Evolutionary conservation across 257 asterid species (phyloP).

Genomic region (Nicotiana noctiflora): DNA sequence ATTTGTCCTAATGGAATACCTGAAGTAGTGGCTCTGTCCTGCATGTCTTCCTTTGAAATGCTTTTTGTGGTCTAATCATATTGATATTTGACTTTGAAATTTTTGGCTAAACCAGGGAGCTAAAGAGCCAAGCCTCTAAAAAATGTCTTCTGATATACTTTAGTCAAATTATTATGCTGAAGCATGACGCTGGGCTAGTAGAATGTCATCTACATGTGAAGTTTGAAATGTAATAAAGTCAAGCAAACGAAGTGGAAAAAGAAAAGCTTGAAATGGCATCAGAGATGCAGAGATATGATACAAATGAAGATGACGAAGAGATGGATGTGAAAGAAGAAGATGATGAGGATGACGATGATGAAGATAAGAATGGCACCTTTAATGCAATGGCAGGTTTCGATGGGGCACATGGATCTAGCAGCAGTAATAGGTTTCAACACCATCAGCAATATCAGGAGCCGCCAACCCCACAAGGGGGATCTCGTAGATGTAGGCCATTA

Average conservation of each 20-base stretch:
- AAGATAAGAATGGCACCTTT: slow-evolving; percentile 49
- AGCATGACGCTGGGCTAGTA: slow-evolving; percentile 14
- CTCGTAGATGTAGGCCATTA: slow-evolving; percentile 84
- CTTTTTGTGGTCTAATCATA: neutral
- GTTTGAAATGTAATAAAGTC: slow-evolving; percentile 9
- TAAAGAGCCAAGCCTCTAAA: neutral
- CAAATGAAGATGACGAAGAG: slow-evolving; percentile 87
- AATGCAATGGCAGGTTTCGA: slow-evolving; percentile 39
- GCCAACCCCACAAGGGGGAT: slow-evolving; percentile 65
- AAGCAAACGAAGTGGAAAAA: slow-evolving; percentile 18
- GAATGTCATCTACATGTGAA: slow-evolving; percentile 13
- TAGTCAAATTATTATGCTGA: neutral
- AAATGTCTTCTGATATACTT: neutral
- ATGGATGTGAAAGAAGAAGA: slow-evolving; percentile 93
- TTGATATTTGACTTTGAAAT: neutral
- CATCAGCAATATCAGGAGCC: slow-evolving; percentile 70
- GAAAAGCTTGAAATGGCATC: slow-evolving; percentile 37
- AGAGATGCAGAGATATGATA: slow-evolving; percentile 68
- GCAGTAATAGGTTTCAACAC: slow-evolving; percentile 44
- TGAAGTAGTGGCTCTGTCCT: neutral
- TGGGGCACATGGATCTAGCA: slow-evolving; percentile 48
- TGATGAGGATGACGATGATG: slow-evolving; percentile 71
- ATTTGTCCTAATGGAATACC: neutral
- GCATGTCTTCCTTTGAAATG: neutral
- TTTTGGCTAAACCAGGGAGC: neutral